Percentiles rank a stretch among this genome's conserved stretches.
Evolutionary conservation across 208 protist species (phyloP).

Genomic region (Entamoeba histolytica): DNA sequence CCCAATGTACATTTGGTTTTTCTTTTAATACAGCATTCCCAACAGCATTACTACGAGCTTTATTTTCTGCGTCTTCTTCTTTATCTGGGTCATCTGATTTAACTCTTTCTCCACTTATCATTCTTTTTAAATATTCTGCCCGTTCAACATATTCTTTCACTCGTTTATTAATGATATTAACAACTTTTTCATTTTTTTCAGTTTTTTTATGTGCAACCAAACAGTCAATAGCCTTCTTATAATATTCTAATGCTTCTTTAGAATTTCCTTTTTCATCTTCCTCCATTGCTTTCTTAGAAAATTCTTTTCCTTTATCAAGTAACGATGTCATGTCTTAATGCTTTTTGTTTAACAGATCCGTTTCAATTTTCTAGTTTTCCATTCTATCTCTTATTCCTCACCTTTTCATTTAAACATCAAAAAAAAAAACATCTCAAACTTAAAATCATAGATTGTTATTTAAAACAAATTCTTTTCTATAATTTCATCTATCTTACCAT

Average conservation of each 20-base stretch:
- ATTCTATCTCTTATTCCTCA: no score
- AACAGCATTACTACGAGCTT: conserved; percentile 55
- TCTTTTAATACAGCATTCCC: conserved; percentile 54
- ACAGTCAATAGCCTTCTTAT: conserved; percentile 68
- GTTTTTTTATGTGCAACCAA: conserved; percentile 76
- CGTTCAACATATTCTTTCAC: conserved; percentile 74
- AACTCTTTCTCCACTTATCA: not conserved
- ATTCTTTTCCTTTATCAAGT: not conserved
- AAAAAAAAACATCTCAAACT: no score
- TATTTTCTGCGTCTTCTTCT: conserved; percentile 60
- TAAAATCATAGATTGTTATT: not conserved
- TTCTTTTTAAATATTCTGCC: conserved; percentile 75
- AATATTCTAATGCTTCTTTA: conserved; percentile 51
- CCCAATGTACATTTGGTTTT: conserved; percentile 71
- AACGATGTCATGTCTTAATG: not conserved
- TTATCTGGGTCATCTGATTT: conserved; percentile 33
- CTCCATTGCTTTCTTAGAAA: not conserved
- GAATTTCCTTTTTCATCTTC: not conserved
- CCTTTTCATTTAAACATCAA: no score
- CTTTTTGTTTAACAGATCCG: no score
- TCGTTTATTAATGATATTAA: not conserved
- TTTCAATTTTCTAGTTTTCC: no score
- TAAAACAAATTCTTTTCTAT: conserved; percentile 8
- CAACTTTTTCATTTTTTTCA: conserved; percentile 22
- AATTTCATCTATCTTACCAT: not conserved